phyloP scores from a whole-genome alignment of 208 protist genomes.

The Acanthamoeba sp. region DNA sequence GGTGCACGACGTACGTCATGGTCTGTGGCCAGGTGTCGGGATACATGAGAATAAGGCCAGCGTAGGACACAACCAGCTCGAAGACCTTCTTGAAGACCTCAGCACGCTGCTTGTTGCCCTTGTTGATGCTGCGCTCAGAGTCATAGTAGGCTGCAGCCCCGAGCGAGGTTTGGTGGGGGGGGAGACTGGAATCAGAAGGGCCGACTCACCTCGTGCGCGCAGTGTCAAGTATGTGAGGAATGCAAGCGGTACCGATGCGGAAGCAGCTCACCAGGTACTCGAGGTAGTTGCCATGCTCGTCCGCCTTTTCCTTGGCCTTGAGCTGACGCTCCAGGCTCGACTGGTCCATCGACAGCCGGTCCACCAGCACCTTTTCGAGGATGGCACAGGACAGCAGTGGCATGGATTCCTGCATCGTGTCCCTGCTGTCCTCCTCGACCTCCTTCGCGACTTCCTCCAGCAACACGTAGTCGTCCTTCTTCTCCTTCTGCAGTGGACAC shows the following conservation, averaged over 20 bases:
- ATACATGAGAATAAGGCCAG: slow-evolving; percentile 55
- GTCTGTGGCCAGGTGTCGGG: slow-evolving; percentile 68
- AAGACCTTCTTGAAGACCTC: slow-evolving; percentile 9
- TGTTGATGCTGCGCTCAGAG: slow-evolving; percentile 30
- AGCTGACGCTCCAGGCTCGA: background rate
- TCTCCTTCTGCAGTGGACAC: background rate
- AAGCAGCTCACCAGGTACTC: slow-evolving; percentile 68
- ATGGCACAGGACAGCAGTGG: slow-evolving; percentile 50
- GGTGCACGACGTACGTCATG: slow-evolving; percentile 4
- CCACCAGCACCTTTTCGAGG: slow-evolving; percentile 31
- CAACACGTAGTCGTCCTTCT: slow-evolving; percentile 61
- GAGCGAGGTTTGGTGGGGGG: no score
- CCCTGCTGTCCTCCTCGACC: slow-evolving; percentile 17
- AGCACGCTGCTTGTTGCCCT: slow-evolving; percentile 5
- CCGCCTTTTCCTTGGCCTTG: slow-evolving; percentile 34
- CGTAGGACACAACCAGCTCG: slow-evolving; percentile 44
- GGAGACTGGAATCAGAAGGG: background rate
- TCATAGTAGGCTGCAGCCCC: background rate
- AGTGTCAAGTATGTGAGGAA: background rate
- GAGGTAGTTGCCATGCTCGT: slow-evolving; percentile 38
- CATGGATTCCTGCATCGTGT: slow-evolving; percentile 45
- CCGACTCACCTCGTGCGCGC: background rate
- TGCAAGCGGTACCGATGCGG: background rate
- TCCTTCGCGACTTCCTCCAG: background rate
- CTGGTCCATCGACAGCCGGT: slow-evolving; percentile 44